A percentile compares a stretch with the other conserved stretches of the same genome.
Conservation (phyloP, 192 early-diverging fungal genomes). For the Chytriomyces sp. region DNA sequence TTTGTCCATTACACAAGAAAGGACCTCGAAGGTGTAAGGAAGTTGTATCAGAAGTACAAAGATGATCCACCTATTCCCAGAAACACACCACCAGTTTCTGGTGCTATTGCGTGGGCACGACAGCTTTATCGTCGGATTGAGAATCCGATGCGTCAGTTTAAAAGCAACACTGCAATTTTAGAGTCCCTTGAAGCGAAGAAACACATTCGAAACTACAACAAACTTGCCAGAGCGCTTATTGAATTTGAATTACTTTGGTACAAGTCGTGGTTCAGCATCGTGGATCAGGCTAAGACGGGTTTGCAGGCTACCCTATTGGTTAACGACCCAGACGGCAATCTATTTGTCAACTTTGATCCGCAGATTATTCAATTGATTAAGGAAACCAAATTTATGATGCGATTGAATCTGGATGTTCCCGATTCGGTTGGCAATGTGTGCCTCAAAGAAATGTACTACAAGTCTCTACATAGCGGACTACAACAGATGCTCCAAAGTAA, state of each 20-base stretch:
- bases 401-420: slow-evolving; percentile 57
- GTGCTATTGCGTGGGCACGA: slow-evolving; percentile 65
- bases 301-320: slow-evolving; percentile 66
- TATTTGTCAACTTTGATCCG: slow-evolving; percentile 66
- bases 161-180: slow-evolving; percentile 53
- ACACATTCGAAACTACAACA: slow-evolving; percentile 70
- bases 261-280: slow-evolving; percentile 57
- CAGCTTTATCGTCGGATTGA: slow-evolving; percentile 66
- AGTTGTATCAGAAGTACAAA: slow-evolving; percentile 66
- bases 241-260: slow-evolving; percentile 68
- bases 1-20: slow-evolving; percentile 64
- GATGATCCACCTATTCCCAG: slow-evolving; percentile 62
- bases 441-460: slow-evolving; percentile 65
- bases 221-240: slow-evolving; percentile 62
- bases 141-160: slow-evolving; percentile 62
- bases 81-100: slow-evolving; percentile 63
- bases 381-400: slow-evolving; percentile 59
- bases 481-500: slow-evolving; percentile 53
- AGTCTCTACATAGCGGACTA: slow-evolving; percentile 49
- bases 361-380: slow-evolving; percentile 65
- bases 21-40: slow-evolving; percentile 64
- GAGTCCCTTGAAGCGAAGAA: slow-evolving; percentile 63
- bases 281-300: slow-evolving; percentile 65
- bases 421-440: slow-evolving; percentile 57
- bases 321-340: slow-evolving; percentile 51